Evolutionary conservation across 768 basidiomycete genomes (phyloP), one percentile per base, ranked within the genome.

Genomic region (Auricularia heimuer): DNA sequence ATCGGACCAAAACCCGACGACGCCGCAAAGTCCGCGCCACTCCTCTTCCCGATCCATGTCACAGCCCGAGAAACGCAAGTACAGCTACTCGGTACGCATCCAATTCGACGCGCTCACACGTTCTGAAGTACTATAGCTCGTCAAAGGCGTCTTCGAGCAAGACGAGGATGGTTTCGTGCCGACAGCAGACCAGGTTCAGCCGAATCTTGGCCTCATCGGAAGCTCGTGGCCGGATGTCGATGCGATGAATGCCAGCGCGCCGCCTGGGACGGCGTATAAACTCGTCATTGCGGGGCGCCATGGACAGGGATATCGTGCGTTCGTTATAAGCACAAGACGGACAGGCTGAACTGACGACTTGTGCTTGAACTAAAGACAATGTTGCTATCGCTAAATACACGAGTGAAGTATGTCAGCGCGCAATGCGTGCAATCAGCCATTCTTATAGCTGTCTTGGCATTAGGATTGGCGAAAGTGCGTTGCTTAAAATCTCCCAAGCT

Each of bases 291-390:
- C 90, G 1, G 82, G 82, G 2, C 77, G 90, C 68, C 90, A 92
- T 67, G 90, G 90, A 1, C 77, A 91, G 73, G 90, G 88, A 64
- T 83, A 80, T 69, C 89, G 89, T 89, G 72, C 68, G 87, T 69
- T 39, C 56, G 16, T 62, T 12, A 58, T 56, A 42, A 39, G 10
- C 65, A 45, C 29, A 45, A 35, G 62, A 8, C 54, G n/a, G 39
- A 3, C n/a, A 29, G 44, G 8, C 29, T 35, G 14, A 11, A 18
- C 66, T 35, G 8, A 18, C 42, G 33, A 51, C 16, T 51, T 21
- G 16, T 21, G 47, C 1, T 42, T 4, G 6, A 10, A 45, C 44
- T 45, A 18, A 11, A 51, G 47, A 60, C 29, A 60, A 60, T 18
- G 56, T 60, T 60, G 56, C 56, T 4, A 60, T 60, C 18, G 56